Conservation (phyloP, 768 basidiomycete species). For the Antrodiella citrinella region DNA sequence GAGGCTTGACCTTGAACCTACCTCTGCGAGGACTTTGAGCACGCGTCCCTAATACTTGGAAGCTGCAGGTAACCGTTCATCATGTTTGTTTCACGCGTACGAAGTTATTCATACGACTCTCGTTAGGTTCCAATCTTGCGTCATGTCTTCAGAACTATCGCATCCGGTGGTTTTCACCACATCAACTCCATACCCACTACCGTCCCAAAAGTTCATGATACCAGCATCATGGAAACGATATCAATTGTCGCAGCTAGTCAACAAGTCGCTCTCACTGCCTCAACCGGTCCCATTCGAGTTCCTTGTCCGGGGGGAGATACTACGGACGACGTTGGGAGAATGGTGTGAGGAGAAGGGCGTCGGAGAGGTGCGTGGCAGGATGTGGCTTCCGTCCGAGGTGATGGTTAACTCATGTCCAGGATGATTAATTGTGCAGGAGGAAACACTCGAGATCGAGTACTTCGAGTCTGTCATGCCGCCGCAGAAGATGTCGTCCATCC, state of each 20-base stretch:
- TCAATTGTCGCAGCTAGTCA: constrained; percentile 94
- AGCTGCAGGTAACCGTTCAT: too few relatives aligned
- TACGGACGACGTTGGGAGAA: constrained; percentile 61
- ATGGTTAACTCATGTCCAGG: not conserved
- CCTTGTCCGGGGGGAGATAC: constrained; percentile 72
- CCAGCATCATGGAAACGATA: constrained; percentile 89
- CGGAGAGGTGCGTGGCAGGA: constrained; percentile 47
- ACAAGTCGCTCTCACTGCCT: constrained; percentile 76
- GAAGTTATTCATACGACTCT: too few relatives aligned
- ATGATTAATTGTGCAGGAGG: constrained; percentile 45
- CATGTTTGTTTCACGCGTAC: too few relatives aligned
- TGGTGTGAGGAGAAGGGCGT: constrained; percentile 68
- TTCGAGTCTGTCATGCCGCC: constrained; percentile 86
- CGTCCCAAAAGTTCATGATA: constrained; percentile 86
- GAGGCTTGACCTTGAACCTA: too few relatives aligned
- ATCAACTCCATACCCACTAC: constrained; percentile 63
- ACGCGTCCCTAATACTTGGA: too few relatives aligned
- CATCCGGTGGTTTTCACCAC: constrained; percentile 70
- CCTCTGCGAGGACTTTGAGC: too few relatives aligned
- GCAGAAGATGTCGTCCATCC: constrained; percentile 66
- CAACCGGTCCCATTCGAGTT: constrained; percentile 91
- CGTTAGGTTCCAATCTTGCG: too few relatives aligned
- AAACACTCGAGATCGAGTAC: constrained; percentile 88
- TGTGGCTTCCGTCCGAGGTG: not conserved
- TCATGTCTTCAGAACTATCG: constrained; percentile 20